Conservation (phyloP, 306 rosid genomes). For the Nissolia schottii region DNA sequence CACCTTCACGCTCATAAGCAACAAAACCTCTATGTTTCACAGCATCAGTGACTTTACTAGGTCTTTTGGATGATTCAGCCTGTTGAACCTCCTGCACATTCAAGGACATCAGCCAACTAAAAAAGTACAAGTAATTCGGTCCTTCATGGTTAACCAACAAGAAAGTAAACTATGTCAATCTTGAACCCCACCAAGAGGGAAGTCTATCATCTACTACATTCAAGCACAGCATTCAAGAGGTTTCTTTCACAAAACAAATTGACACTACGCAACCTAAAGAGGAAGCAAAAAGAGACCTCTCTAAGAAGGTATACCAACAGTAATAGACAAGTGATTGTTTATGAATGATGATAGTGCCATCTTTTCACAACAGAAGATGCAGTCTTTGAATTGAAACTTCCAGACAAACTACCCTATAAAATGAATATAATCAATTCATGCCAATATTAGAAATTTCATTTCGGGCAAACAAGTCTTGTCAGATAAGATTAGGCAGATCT, state of each 20-base stretch:
- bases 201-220: neutral
- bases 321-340: neutral
- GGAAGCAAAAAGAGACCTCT: neutral
- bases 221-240: neutral
- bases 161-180: neutral
- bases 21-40: conserved; percentile 87
- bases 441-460: neutral
- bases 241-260: neutral
- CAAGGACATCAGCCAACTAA: conserved; percentile 16
- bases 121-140: neutral
- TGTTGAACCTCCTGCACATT: conserved; percentile 30
- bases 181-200: neutral
- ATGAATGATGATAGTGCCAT: neutral
- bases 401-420: neutral
- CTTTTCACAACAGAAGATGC: neutral
- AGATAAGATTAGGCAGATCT: neutral
- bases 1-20: conserved; percentile 94
- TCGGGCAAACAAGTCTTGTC: neutral
- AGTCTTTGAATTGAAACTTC: neutral
- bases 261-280: neutral
- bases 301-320: neutral
- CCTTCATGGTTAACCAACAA: neutral
- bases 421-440: neutral
- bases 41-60: conserved; percentile 64
- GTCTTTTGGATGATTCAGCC: conserved; percentile 55